phyloP scores from a whole-genome alignment of 129 eudicot species.

The Tagetes patula region DNA sequence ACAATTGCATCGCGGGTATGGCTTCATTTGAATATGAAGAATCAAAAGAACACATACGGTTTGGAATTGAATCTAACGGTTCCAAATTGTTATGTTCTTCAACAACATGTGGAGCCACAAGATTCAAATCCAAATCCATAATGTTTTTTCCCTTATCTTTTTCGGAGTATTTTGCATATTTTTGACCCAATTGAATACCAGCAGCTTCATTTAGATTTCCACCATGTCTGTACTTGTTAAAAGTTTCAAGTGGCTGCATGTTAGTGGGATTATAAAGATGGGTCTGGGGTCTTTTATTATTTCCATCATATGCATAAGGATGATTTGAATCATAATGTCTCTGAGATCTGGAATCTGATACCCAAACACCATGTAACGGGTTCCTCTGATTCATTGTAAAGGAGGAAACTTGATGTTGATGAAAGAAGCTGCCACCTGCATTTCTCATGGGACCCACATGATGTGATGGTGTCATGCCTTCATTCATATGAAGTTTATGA shows the following conservation, averaged over 20 bases:
- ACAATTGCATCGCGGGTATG: constrained; percentile 87
- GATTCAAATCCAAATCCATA: constrained; percentile 48
- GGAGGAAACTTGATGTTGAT: constrained; percentile 21
- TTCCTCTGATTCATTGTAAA: constrained; percentile 32
- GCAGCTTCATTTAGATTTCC: constrained; percentile 16
- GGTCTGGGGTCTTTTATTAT: constrained; percentile 20
- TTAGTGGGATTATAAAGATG: constrained; percentile 17
- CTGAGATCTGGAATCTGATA: constrained; percentile 27
- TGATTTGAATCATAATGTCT: constrained; percentile 26
- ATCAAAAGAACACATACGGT: constrained; percentile 30
- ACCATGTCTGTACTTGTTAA: constrained; percentile 21
- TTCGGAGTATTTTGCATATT: constrained; percentile 27
- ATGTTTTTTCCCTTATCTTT: constrained; percentile 46
- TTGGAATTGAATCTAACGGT: constrained; percentile 16
- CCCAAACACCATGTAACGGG: constrained; percentile 24
- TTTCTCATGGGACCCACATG: constrained; percentile 34
- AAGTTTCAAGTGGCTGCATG: constrained; percentile 30
- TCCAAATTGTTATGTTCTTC: constrained; percentile 38
- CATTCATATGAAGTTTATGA: constrained; percentile 25
- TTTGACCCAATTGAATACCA: constrained; percentile 28
- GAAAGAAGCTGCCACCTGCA: constrained; percentile 23
- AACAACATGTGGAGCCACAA: constrained; percentile 28
- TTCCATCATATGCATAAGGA: constrained; percentile 5
- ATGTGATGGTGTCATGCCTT: constrained; percentile 24
- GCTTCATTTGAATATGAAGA: constrained; percentile 55